Evolutionary conservation across 352 stramenopile species (phyloP), one percentile per base, ranked within the genome.

Genomic region (Phytophthora vignae): DNA sequence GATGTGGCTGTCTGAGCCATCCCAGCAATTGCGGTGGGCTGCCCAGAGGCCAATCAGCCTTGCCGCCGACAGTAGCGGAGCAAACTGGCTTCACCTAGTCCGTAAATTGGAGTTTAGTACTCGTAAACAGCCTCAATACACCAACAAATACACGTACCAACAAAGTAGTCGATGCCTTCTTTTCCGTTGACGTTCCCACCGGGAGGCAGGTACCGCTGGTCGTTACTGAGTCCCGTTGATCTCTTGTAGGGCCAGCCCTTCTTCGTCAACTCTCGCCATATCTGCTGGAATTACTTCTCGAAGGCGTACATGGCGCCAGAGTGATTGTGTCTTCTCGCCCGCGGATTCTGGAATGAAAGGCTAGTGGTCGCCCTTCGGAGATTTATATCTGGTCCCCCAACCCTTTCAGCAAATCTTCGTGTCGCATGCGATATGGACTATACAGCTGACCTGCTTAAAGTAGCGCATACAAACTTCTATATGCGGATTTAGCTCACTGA

Each of bases 391-490:
- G n/a, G 9, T 40, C 40, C 40, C 29, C 29, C 48, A 57, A 46
- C 40, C 8, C n/a, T 8, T 62, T 62, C 27, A n/a, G 8, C 25
- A 31, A 57, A 57, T 50, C 25, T 5, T 68, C 27, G 42, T 63
- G 62, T 69, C 62, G 17, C 53, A 63, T 48, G 3, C 5, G 52
- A 69, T 15, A 56, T 33, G 33, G 40, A 55, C 38, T 27, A 17
- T 69, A 62, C 53, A 69, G 4, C 7, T 38, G n/a, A 29, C 19
- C 53, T 63, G 40, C 17, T 42, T 31, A 62, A 56, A 52, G 52
- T 56, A n/a, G n/a, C n/a, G n/a, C n/a, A n/a, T 69, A 68, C 61
- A 61, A 55, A 61, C n/a, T 50, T 50, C 25, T 50, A 61, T 68
- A 68, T 56, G 61, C 27, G 52, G 8, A 62, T 61, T 68, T 67